These are phyloP conservation scores for Saccharomyces hybrid DNA, from an alignment of 1,139 yeast species.

Conservation along the genomic window DNA sequence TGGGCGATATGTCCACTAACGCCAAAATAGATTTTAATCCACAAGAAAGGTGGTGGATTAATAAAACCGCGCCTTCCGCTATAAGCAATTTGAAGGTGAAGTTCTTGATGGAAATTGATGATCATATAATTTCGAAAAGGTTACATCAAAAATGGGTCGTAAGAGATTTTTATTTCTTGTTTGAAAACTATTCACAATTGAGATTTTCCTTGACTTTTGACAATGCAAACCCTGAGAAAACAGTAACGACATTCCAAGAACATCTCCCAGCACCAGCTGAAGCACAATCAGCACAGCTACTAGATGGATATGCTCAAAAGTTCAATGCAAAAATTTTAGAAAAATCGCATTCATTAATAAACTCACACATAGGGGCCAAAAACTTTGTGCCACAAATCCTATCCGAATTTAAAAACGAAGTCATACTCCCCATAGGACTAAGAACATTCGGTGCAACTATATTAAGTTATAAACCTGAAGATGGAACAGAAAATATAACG, in stretches of 20 bases:
- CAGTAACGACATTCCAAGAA: conserved; percentile 37
- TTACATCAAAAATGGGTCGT: conserved; percentile 44
- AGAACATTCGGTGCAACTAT: conserved; percentile 69
- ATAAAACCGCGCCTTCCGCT: conserved; percentile 51
- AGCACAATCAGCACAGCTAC: conserved; percentile 19
- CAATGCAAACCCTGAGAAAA: conserved; percentile 45
- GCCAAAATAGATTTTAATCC: conserved; percentile 31
- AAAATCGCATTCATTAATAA: conserved; percentile 39
- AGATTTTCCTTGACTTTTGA: conserved; percentile 48
- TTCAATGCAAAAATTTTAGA: conserved; percentile 41
- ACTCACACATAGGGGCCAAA: conserved; percentile 24
- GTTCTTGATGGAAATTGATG: conserved; percentile 57
- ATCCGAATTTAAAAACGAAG: conserved; percentile 32
- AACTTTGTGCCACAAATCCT: conserved; percentile 30
- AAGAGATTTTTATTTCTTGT: conserved; percentile 66
- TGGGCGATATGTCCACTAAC: conserved; percentile 7
- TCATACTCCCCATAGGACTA: conserved; percentile 52
- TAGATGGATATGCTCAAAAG: conserved; percentile 44
- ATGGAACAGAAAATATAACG: conserved; percentile 46
- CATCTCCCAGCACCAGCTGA: conserved; percentile 12
- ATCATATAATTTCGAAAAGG: conserved; percentile 48
- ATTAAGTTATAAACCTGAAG: conserved; percentile 49
- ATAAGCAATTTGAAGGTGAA: conserved; percentile 37
- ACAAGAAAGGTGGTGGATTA: conserved; percentile 31
- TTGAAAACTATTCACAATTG: conserved; percentile 66